phyloP scores from a whole-genome alignment of 345 rosid genomes.

The Dovyalis caffra region DNA sequence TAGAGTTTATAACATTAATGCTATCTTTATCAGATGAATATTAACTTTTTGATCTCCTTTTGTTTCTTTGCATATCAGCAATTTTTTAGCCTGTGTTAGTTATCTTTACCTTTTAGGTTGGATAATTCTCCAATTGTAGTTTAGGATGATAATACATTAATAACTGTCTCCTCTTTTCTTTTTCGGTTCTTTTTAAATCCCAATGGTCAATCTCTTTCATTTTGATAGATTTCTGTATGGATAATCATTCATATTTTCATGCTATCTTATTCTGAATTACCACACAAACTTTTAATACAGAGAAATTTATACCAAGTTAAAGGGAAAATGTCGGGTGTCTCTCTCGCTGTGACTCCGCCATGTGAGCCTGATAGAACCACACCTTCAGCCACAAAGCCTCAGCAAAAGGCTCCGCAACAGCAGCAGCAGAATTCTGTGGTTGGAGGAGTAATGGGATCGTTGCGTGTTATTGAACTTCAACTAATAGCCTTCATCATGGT shows the following conservation, averaged over 20 bases:
- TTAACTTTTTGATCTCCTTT: neutral
- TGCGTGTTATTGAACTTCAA: slow-evolving; percentile 81
- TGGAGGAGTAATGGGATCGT: slow-evolving; percentile 69
- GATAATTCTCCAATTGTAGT: neutral
- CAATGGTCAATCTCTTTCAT: neutral
- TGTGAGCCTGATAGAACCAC: slow-evolving; percentile 33
- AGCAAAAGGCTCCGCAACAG: slow-evolving; percentile 20
- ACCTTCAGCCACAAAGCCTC: slow-evolving; percentile 18
- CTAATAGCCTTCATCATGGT: slow-evolving; percentile 85
- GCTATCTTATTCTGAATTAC: neutral
- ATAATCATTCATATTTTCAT: neutral
- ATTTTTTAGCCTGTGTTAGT: neutral
- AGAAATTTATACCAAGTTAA: neutral
- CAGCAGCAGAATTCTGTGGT: slow-evolving; percentile 26
- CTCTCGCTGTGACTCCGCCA: slow-evolving; percentile 60
- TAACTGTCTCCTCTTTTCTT: too few relatives aligned
- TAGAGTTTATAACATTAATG: neutral
- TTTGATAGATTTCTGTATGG: neutral
- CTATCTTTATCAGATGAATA: neutral
- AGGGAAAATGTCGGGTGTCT: slow-evolving; percentile 64
- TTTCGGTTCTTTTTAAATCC: neutral
- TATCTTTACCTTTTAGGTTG: neutral
- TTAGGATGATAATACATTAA: neutral
- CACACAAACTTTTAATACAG: neutral
- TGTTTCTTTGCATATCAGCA: neutral